Base-by-base conservation (phyloP, 176 grass and related monocot species). In the Themeda triandra region DNA sequence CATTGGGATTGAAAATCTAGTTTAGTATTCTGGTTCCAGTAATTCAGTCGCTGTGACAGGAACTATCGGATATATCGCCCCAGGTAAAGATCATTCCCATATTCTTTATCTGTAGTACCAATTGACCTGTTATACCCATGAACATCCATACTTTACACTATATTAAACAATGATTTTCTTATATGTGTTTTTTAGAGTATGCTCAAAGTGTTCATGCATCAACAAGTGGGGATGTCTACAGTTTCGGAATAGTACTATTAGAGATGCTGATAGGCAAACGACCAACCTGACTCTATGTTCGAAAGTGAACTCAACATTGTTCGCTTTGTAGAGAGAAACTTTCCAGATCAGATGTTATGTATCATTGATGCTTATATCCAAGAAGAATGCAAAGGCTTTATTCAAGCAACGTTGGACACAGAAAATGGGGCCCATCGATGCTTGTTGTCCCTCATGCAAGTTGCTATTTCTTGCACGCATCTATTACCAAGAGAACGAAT, bases 21-120 rank as follows among this genome's bases (percentile, higher is more conserved):
- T 27, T 35, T 30, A 6, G 54, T 29, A 31, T 31, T 65, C 63
- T 14, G 19, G n/a, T 64, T 88, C 78, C 1, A 70, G 10, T 18
- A 69, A 63, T 24, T 32, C 80, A 14, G 10, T 71, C 0, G 69
- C 23, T 23, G 13, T 89, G 9, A 86, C 58, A 10, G 89, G 89
- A 19, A 79, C 89, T 10, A 82, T 94, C 51, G 89, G 92, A 23
- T 94, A 94, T 66, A 66, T 91, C 67, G 29, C 92, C 73, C 89
- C 86, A 78, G 92, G 92, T 94, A 64, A 32, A 18, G 2, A 30
- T 18, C 31, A 8, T 60, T 40, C 10, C 11, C 35, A 15, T 25
- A 37, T 76, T 37, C 23, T 33, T 29, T 75, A 13, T 35, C 21
- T 75, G 21, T 51, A 46, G 14, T 75, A 18, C 42, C 10, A 49